Evolutionary conservation across 345 rosid genomes (phyloP), one percentile per base, ranked within the genome.

Genomic region (Atalantia buxifolia): DNA sequence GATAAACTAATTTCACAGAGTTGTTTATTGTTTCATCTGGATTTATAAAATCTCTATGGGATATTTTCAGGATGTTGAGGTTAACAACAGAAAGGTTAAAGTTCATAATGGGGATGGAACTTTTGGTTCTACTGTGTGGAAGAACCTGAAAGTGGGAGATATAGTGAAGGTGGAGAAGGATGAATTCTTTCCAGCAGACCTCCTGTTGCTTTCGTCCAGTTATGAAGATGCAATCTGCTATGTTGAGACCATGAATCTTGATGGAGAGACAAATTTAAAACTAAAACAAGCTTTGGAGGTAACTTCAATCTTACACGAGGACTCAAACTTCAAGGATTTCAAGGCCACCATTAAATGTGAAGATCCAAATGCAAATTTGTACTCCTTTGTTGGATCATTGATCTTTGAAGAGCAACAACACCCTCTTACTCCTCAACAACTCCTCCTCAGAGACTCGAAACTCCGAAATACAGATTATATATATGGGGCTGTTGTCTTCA

Each of bases 231-330:
- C 90, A 63, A 77, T 88, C 67, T 93, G 98, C 85, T 95, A 95
- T 78, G 98, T 95, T 25, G 98, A 93, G 89, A 95, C 98, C 57
- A 95, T 90, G 97, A 95, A 95, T 77, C 95, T 95, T 24, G 98
- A 95, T 73, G 98, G 98, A 16, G 98, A 95, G 81, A 93, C 98
- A 22, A 95, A 95, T 83, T 86, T 95, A 66, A 95, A 95, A 81
- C 81, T 92, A 12, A 93, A 92, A 80, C 95, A 95, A 85, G 97
- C 92, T 74, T 79, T 90, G 61, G 97, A 93, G 77, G 90, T 76
- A 27, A 93, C 98, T 77, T 87, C 93, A 4, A 77, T 77, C 50
- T 84, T 93, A 76, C 83, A 85, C 6, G 93, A 90, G 73, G 94
- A 91, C 77, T 83, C 91, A n/a, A 48, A 85, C 81, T 90, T 88